Conservation (phyloP, 306 rosid genomes). For the Abrus pulchellus region DNA sequence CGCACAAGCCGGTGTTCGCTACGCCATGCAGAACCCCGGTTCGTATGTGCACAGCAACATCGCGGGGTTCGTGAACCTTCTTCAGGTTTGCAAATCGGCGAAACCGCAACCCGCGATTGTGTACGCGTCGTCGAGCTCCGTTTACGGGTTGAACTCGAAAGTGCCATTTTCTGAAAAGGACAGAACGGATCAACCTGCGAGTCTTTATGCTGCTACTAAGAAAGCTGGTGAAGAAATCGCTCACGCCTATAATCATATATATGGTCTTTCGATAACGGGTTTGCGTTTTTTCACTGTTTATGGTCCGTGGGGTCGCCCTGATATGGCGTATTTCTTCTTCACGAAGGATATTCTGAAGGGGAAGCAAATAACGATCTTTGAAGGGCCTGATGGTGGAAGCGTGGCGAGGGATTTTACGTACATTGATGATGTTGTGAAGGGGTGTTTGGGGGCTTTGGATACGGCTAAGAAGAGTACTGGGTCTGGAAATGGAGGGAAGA, state of each 20-base stretch:
- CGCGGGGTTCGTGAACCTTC: conserved; percentile 50
- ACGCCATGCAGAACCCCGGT: conserved; percentile 53
- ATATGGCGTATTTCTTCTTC: conserved; percentile 60
- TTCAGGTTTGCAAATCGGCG: conserved; percentile 49
- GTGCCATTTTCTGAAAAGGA: conserved; percentile 57
- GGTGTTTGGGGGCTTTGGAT: conserved; percentile 57
- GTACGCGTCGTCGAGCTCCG: conserved; percentile 61
- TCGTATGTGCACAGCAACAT: conserved; percentile 57
- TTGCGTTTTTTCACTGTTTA: conserved; percentile 59
- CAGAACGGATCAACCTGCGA: conserved; percentile 56
- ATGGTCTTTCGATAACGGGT: conserved; percentile 55
- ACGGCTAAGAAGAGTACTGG: conserved; percentile 56
- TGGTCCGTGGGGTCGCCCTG: conserved; percentile 66
- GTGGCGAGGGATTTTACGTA: conserved; percentile 60
- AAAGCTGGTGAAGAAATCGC: conserved; percentile 64
- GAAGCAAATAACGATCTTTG: conserved; percentile 45
- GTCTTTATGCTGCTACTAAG: conserved; percentile 57
- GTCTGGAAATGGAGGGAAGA: conserved; percentile 50
- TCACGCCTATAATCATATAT: conserved; percentile 51
- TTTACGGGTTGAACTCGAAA: conserved; percentile 53
- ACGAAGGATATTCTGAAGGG: conserved; percentile 50
- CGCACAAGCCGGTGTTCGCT: conserved; percentile 59
- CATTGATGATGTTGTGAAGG: conserved; percentile 59
- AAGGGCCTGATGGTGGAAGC: conserved; percentile 41
- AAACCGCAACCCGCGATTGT: conserved; percentile 56